Conservation (phyloP, 768 basidiomycete species). For the Leucocoprinus birnbaumii region DNA sequence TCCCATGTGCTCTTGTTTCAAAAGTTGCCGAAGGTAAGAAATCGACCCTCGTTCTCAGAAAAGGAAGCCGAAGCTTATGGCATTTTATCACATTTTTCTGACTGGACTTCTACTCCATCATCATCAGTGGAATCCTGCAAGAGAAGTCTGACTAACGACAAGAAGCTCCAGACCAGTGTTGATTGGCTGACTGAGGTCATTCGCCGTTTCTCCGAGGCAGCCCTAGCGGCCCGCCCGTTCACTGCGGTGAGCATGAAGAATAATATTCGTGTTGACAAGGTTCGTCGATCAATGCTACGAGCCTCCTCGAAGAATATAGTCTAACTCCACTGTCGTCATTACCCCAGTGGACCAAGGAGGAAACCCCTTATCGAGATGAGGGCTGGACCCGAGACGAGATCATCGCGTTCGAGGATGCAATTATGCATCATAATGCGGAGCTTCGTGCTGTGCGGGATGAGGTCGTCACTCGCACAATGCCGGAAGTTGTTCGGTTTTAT, state of each 20-base stretch:
- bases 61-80: conserved; percentile 5
- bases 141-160: conserved; percentile 48
- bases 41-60: background rate
- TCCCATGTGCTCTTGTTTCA: conserved; percentile 11
- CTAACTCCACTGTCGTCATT: conserved; percentile 3
- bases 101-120: background rate
- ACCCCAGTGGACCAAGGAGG: conserved; percentile 69
- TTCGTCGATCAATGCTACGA: conserved; percentile 23
- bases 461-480: conserved; percentile 62
- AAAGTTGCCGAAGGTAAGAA: conserved; percentile 57
- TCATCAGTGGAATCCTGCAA: conserved; percentile 66
- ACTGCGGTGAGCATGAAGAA: conserved; percentile 64
- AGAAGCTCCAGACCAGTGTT: conserved; percentile 54
- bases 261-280: conserved; percentile 61
- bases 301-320: background rate
- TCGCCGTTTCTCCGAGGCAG: conserved; percentile 69
- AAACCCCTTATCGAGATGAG: conserved; percentile 64
- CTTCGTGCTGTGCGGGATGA: conserved; percentile 77
- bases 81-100: background rate
- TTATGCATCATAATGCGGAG: conserved; percentile 72
- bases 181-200: conserved; percentile 82
- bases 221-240: conserved; percentile 51
- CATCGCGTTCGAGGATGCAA: conserved; percentile 74
- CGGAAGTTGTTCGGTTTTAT: conserved; percentile 82
- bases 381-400: conserved; percentile 71